These are phyloP conservation scores for Boletus rubropictus DNA, from an alignment of 768 basidiomycete species.

Conservation along the genomic window DNA sequence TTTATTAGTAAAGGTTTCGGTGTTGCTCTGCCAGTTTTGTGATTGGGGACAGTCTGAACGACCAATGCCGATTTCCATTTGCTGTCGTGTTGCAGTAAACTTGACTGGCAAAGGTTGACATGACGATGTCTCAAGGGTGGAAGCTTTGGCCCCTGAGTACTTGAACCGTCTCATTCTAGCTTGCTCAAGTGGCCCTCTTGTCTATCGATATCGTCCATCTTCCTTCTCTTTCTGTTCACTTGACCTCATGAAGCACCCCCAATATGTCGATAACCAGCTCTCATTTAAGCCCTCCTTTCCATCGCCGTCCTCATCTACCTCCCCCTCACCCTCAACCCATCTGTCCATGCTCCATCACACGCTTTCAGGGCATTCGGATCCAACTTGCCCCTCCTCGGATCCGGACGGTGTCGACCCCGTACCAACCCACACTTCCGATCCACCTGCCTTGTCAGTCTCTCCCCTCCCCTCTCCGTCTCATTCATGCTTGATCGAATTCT, in stretches of 20 bases:
- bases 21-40: too few species aligned
- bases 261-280: slow-evolving; percentile 43
- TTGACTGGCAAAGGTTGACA: neutral
- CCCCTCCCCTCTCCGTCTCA: slow-evolving; percentile 10
- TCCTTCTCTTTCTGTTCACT: slow-evolving; percentile 18
- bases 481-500: slow-evolving; percentile 7
- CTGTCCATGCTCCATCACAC: slow-evolving; percentile 10
- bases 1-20: slow-evolving; percentile 30
- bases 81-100: neutral
- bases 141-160: slow-evolving; percentile 16
- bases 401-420: neutral
- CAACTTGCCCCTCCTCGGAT: neutral
- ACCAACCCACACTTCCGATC: neutral
- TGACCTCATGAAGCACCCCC: slow-evolving; percentile 35
- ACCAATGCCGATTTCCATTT: neutral
- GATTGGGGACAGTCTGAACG: too few species aligned
- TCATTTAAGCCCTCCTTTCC: slow-evolving; percentile 9
- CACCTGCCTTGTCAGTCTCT: slow-evolving; percentile 14
- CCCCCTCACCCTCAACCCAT: slow-evolving; percentile 10
- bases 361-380: slow-evolving; percentile 13
- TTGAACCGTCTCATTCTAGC: slow-evolving; percentile 20
- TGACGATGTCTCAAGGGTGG: neutral
- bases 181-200: slow-evolving; percentile 20
- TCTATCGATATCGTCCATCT: slow-evolving; percentile 5
- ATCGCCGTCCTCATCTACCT: neutral